Conservation (phyloP, 805 yeast genomes). For the Zygosaccharomyces siamensis region DNA sequence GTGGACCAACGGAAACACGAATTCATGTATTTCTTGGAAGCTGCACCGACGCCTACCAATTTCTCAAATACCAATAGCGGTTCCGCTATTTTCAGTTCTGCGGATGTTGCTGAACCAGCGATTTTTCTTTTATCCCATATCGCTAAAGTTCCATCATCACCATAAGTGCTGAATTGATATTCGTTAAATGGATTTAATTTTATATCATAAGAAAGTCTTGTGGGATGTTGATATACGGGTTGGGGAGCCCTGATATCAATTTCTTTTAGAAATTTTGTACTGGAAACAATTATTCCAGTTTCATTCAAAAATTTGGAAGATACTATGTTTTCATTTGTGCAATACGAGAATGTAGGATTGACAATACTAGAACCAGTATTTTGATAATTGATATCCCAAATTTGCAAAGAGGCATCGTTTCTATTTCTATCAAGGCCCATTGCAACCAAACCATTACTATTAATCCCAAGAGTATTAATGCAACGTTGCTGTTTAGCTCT, state of each 20-base stretch:
- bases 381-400: constrained; percentile 73
- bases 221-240: constrained; percentile 69
- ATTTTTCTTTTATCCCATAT: constrained; percentile 76
- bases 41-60: constrained; percentile 51
- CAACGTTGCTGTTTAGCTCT: constrained; percentile 66
- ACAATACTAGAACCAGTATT: constrained; percentile 47
- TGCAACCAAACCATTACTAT: constrained; percentile 58
- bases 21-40: constrained; percentile 52
- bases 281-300: constrained; percentile 61
- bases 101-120: constrained; percentile 25
- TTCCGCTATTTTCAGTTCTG: constrained; percentile 39
- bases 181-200: constrained; percentile 64
- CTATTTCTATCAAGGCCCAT: constrained; percentile 76
- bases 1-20: constrained; percentile 70
- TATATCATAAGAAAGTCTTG: constrained; percentile 65
- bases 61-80: constrained; percentile 60
- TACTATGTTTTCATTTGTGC: constrained; percentile 70
- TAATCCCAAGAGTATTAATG: constrained; percentile 71
- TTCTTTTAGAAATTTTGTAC: constrained; percentile 72
- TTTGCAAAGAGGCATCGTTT: constrained; percentile 67
- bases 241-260: constrained; percentile 63
- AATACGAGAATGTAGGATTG: constrained; percentile 52
- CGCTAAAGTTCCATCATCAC: constrained; percentile 80
- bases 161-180: constrained; percentile 63
- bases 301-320: constrained; percentile 65